Conservation (phyloP, 495 filamentous ascomycete species). For the Penicillium verhagenii region DNA sequence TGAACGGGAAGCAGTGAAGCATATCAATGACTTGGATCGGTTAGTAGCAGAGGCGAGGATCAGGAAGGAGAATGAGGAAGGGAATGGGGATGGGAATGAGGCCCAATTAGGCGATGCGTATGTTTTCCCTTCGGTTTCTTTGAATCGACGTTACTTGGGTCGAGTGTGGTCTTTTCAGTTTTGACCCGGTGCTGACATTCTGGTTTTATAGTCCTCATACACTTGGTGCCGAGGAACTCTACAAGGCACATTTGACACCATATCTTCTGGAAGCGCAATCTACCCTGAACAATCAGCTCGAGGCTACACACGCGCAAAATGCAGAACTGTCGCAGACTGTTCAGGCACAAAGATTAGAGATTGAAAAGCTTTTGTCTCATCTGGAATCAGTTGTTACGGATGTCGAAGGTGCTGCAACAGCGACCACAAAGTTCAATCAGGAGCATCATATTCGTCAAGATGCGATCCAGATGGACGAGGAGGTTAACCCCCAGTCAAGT, state of each 20-base stretch:
- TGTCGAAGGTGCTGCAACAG: slow-evolving; percentile 61
- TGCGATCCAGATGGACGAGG: slow-evolving; percentile 42
- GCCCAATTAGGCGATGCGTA: slow-evolving; percentile 34
- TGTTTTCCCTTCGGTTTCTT: slow-evolving; percentile 15
- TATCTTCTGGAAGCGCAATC: slow-evolving; percentile 60
- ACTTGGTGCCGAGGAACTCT: slow-evolving; percentile 64
- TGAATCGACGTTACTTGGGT: background rate
- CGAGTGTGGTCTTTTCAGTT: no score
- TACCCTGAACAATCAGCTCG: slow-evolving; percentile 59
- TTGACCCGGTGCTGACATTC: background rate
- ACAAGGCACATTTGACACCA: slow-evolving; percentile 68
- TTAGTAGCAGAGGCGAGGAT: slow-evolving; percentile 67
- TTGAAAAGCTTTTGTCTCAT: slow-evolving; percentile 61
- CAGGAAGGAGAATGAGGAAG: slow-evolving; percentile 47
- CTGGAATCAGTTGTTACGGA: slow-evolving; percentile 69
- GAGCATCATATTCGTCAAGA: slow-evolving; percentile 43
- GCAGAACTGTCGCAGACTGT: slow-evolving; percentile 59
- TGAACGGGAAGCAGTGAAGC: slow-evolving; percentile 66
- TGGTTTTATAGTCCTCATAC: slow-evolving; percentile 63
- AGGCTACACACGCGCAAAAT: slow-evolving; percentile 64
- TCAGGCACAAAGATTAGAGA: slow-evolving; percentile 67
- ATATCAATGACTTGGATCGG: slow-evolving; percentile 80
- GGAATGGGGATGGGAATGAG: slow-evolving; percentile 10
- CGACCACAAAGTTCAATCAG: slow-evolving; percentile 41
- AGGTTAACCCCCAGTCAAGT: slow-evolving; percentile 33